Percentiles rank a stretch among this genome's conserved stretches.
phyloP scores from a whole-genome alignment of 495 filamentous ascomycete species.

The Ramalina intermedia region DNA sequence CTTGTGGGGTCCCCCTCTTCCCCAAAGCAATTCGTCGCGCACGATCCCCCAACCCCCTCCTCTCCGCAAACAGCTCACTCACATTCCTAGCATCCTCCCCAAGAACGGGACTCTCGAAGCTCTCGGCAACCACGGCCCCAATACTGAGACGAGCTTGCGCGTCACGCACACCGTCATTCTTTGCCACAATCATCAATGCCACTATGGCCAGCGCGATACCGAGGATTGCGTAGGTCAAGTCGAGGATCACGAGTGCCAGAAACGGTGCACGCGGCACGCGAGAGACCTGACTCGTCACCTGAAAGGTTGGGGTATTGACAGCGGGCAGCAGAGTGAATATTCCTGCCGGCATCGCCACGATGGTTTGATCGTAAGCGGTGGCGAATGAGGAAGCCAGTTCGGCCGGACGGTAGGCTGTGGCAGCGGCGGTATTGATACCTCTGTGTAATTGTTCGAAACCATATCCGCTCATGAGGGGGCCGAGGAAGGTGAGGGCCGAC shows the following conservation, averaged over 20 bases:
- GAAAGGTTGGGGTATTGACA: neutral
- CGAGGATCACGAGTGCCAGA: slow-evolving; percentile 1
- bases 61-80: slow-evolving; percentile 9
- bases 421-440: neutral
- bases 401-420: neutral
- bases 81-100: slow-evolving; percentile 10
- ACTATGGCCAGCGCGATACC: slow-evolving; percentile 4
- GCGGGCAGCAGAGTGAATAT: neutral
- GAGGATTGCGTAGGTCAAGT: slow-evolving; percentile 6
- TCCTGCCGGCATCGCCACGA: slow-evolving; percentile 1
- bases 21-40: slow-evolving; percentile 4
- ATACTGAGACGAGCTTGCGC: slow-evolving; percentile 7
- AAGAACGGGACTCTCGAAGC: slow-evolving; percentile 7
- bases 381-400: slow-evolving; percentile 5
- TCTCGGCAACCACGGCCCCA: slow-evolving; percentile 9
- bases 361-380: slow-evolving; percentile 1
- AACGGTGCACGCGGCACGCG: slow-evolving; percentile 7
- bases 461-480: neutral
- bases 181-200: slow-evolving; percentile 1
- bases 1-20: neutral
- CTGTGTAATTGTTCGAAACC: neutral
- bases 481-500: neutral
- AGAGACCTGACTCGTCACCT: slow-evolving; percentile 1
- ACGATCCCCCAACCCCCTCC: slow-evolving; percentile 1
- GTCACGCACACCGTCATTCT: neutral